Conservation (phyloP, 148 eudicot species). For the Cornus kousa region DNA sequence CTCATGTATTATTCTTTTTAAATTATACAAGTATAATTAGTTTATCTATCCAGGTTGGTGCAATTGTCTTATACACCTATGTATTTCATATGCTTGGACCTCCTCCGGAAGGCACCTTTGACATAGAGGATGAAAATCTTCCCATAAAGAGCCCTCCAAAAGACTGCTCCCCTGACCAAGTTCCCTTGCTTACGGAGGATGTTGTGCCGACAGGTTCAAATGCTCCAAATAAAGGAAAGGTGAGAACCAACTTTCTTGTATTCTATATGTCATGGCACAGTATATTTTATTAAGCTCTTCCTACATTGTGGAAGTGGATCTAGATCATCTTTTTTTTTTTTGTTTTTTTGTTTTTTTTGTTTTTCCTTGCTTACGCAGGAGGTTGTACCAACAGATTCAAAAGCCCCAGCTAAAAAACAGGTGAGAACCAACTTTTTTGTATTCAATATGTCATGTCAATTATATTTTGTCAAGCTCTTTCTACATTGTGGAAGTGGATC, state of each 20-base stretch:
- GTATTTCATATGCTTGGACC: slow-evolving; percentile 93
- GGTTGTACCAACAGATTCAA: slow-evolving; percentile 29
- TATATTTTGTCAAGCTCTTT: background rate
- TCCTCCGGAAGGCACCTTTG: slow-evolving; percentile 80
- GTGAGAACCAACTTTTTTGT: slow-evolving; percentile 31
- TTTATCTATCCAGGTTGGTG: slow-evolving; percentile 65
- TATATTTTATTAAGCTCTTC: background rate
- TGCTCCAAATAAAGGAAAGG: slow-evolving; percentile 54
- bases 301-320: background rate
- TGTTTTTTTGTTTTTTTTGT: too few relatives aligned
- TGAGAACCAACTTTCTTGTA: slow-evolving; percentile 21
- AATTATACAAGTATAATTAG: too few relatives aligned
- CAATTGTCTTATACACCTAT: slow-evolving; percentile 82
- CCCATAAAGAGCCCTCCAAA: slow-evolving; percentile 45
- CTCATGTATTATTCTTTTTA: too few relatives aligned
- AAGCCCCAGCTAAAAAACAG: slow-evolving; percentile 45
- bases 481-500: background rate
- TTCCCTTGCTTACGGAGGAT: slow-evolving; percentile 56
- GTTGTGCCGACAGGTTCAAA: slow-evolving; percentile 29
- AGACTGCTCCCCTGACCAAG: slow-evolving; percentile 51
- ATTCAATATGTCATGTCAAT: background rate
- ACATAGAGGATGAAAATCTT: slow-evolving; percentile 50
- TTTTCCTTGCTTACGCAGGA: slow-evolving; percentile 17
- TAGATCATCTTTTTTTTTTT: too few relatives aligned
- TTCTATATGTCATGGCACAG: background rate